Evolutionary conservation across 345 rosid species (phyloP).

Genomic region (Salix arbutifolia): DNA sequence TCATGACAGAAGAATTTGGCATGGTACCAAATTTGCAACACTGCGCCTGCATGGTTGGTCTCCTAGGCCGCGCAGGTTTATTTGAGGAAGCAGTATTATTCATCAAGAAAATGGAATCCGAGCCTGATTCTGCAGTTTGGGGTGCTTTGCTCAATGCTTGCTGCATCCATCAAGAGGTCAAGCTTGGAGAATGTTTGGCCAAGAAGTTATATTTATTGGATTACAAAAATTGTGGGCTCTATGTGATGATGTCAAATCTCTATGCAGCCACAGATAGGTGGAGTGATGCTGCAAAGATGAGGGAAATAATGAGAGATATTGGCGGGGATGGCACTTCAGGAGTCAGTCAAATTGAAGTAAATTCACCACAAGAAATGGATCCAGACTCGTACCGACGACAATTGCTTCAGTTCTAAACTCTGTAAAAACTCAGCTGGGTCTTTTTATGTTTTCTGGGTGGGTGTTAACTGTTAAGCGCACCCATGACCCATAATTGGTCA

Average conservation of each 20-base stretch:
- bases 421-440: no score
- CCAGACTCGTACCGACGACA: background rate
- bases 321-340: constrained; percentile 81
- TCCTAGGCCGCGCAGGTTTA: constrained; percentile 56
- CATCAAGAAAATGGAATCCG: constrained; percentile 40
- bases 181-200: constrained; percentile 74
- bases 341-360: constrained; percentile 46
- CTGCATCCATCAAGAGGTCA: constrained; percentile 55
- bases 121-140: constrained; percentile 79
- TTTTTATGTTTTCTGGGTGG: no score
- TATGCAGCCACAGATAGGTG: constrained; percentile 70
- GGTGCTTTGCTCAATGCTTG: constrained; percentile 73
- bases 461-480: no score
- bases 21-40: constrained; percentile 64
- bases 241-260: constrained; percentile 81
- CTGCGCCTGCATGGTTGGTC: constrained; percentile 64
- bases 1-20: constrained; percentile 52
- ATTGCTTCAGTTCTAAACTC: background rate
- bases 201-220: constrained; percentile 66
- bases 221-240: constrained; percentile 62
- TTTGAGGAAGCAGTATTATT: constrained; percentile 56
- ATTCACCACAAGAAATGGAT: constrained; percentile 8
- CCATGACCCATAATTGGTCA: no score
- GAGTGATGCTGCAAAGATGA: constrained; percentile 65
- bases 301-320: constrained; percentile 63